Base-by-base conservation (phyloP, 352 stramenopile genomes). In the Phytophthora pinifolia region DNA sequence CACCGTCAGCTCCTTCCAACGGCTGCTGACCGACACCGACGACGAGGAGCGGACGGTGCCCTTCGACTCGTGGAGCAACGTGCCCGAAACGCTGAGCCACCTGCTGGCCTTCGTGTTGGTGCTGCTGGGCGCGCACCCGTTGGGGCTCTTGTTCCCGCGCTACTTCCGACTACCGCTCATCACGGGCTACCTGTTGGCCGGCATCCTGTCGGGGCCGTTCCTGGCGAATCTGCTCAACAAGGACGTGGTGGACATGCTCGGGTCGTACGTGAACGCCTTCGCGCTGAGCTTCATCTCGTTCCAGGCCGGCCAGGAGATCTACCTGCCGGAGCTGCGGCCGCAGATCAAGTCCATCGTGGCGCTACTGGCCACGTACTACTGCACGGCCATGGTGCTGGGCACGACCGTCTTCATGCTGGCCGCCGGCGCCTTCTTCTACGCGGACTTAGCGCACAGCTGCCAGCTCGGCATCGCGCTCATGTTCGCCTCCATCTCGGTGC, bases 281-380 rank as follows among this genome's bases (percentile, higher is more conserved):
- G 76, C 79, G 34, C 65, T 89, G 14, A 86, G 76, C 14, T 89
- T 89, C 62, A 87, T 89, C 63, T 86, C 79, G 52, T 87, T 87
- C 55, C 76, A 89, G 58, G 76, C 79, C 2, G 79, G 79, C 1
- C 79, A 89, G 37, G 79, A 89, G 55, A 83, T 89, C 54, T 89
- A 89, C 35, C 52, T 83, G 15, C 79, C 79, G 10, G 79, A 89
- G 37, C 64, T 89, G 31, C 44, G 53, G 15, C 79, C 79, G 15
- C 79, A 89, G 47, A 69, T 89, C 47, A 83, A 84, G 46, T 58
- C 62, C 25, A 86, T 89, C 36, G 54, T 83, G n/a, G 62, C 72
- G 27, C 61, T 87, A 10, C 47, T 89, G 0, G 30, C 42, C n/a
- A 61, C 72, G 20, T 59, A 83, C 18, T 88, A 88, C 69, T 34